Base-by-base conservation (phyloP, 768 basidiomycete species). In the Termitomyces sp. region DNA sequence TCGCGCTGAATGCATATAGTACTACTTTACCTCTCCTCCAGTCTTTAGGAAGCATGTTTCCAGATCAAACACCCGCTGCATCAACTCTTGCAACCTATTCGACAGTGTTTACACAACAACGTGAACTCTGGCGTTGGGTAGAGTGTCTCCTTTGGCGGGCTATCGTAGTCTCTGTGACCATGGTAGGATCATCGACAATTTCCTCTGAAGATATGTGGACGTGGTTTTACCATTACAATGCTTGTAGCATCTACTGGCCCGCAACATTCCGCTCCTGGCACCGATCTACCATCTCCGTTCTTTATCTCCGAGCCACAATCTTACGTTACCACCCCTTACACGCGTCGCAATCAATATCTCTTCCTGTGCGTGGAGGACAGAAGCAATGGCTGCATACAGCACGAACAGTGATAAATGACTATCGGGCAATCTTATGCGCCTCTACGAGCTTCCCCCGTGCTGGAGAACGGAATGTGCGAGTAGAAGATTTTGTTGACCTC, bases 91-190 rank as follows among this genome's bases (percentile, higher is more conserved):
- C 79, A 2, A 76, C 84, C 9, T 56, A 54, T 33, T 5, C 48
- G 35, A 62, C 48, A 47, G 31, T 51, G 5, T 93, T 93, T 63
- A 67, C 73, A 3, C 79, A 79, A 46, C 84, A 89, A 54, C 86
- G 88, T 7, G 94, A 98, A 64, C 76, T 95, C 10, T 94, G 91
- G 80, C 78, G 93, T 50, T 94, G 91, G 89, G 76, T 82, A 3
- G 92, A 96, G 63, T 78, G 85, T 19, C 76, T 91, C 23, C 73
- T 94, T n/a, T 89, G 89, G 75, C 81, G 94, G n/a, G 85, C 85
- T 2, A 78, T 90, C 43, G 73, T 89, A 1, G 69, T 93, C 0
- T 80, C 84, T 15, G 73, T 90, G 3, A 77, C 78, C 14, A 70
- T 72, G 0, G 73, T 71, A 48, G 68, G 74, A 50, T 55, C 66